Conservation (phyloP, 176 grass and related monocot genomes). For the Alopecurus myosuroides region DNA sequence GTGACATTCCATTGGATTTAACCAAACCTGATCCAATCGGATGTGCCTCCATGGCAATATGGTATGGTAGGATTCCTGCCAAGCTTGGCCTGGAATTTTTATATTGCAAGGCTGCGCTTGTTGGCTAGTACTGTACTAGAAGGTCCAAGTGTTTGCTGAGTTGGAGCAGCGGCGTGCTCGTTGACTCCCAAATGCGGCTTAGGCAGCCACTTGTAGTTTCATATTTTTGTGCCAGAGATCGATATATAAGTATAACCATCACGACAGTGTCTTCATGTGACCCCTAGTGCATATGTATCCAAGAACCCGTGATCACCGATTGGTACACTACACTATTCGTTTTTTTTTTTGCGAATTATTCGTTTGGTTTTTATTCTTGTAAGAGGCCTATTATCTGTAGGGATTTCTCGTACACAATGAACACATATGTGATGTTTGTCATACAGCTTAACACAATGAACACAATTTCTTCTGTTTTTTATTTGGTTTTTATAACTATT, state of each 20-base stretch:
- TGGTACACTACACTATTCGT: not conserved
- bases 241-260: not conserved
- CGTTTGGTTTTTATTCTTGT: not conserved
- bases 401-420: not conserved
- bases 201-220: conserved; percentile 7
- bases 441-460: too few species aligned
- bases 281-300: not conserved
- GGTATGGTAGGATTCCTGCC: conserved; percentile 15
- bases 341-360: too few species aligned
- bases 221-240: not conserved
- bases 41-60: conserved; percentile 22
- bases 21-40: conserved; percentile 18
- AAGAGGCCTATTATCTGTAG: not conserved
- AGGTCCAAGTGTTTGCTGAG: conserved; percentile 35
- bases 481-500: too few species aligned
- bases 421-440: not conserved
- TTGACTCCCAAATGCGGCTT: conserved; percentile 23
- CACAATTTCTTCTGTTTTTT: too few species aligned
- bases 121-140: not conserved
- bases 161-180: conserved; percentile 15
- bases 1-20: not conserved
- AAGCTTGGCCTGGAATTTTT: conserved; percentile 16
- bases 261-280: conserved; percentile 35
- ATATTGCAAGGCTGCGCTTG: conserved; percentile 18
- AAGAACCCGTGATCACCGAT: conserved; percentile 2